Evolutionary conservation across 306 rosid genomes (phyloP).

Genomic region (Acacia confusa): DNA sequence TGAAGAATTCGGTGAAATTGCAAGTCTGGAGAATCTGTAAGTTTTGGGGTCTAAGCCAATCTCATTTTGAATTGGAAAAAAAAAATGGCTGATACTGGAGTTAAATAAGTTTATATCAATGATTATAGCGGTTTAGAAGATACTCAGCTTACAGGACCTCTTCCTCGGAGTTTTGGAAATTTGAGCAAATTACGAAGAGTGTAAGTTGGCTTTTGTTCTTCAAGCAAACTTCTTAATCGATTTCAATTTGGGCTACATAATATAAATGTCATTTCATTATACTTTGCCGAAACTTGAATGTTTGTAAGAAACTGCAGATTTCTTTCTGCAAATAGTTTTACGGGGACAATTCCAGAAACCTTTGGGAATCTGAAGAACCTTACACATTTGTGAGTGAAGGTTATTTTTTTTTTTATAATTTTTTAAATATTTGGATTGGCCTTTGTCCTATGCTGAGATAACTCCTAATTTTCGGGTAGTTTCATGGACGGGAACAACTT

Average conservation of each 20-base stretch:
- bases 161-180: not conserved
- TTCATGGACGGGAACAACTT: constrained; percentile 67
- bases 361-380: constrained; percentile 58
- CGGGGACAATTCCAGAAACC: constrained; percentile 59
- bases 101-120: too few species aligned
- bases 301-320: too few species aligned
- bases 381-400: constrained; percentile 53
- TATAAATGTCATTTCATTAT: too few species aligned
- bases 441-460: constrained; percentile 10
- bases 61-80: not conserved
- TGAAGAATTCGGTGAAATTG: constrained; percentile 50
- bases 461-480: constrained; percentile 41
- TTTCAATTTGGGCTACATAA: too few species aligned
- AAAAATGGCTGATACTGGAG: not conserved
- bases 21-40: constrained; percentile 54
- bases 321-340: constrained; percentile 59
- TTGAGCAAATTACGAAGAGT: not conserved
- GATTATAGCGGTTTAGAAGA: not conserved
- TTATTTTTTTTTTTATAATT: not conserved
- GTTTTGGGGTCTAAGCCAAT: constrained; percentile 22
- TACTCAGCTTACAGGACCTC: not conserved
- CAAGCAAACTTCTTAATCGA: too few species aligned
- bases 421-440: not conserved
- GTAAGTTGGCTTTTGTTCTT: not conserved
- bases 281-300: too few species aligned